These are phyloP conservation scores for Mycena maculata DNA, from an alignment of 768 basidiomycete species.

Conservation along the genomic window DNA sequence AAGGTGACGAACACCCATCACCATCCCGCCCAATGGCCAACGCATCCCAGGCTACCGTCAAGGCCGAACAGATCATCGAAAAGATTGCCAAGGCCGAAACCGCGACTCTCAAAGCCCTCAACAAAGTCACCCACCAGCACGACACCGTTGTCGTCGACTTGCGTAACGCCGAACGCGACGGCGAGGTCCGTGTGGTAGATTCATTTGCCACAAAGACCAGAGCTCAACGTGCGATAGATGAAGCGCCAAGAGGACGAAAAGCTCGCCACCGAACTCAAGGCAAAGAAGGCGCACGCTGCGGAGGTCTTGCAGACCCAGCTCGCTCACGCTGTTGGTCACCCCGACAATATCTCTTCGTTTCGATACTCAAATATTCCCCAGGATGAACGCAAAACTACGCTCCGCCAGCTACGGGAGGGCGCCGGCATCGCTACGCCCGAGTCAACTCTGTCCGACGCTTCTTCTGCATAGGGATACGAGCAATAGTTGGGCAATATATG, in stretches of 20 bases:
- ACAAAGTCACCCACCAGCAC: constrained; percentile 65
- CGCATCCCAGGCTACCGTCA: constrained; percentile 51
- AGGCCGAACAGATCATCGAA: constrained; percentile 52
- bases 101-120: constrained; percentile 59
- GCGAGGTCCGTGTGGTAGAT: constrained; percentile 49
- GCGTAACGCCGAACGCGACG: constrained; percentile 55
- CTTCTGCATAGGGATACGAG: not conserved
- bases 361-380: not conserved
- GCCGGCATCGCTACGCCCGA: constrained; percentile 30
- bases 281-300: constrained; percentile 35
- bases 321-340: constrained; percentile 13
- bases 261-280: constrained; percentile 33
- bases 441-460: constrained; percentile 21
- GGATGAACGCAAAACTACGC: constrained; percentile 26
- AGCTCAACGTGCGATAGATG: constrained; percentile 30
- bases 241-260: constrained; percentile 38
- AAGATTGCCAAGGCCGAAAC: constrained; percentile 65
- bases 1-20: constrained; percentile 51
- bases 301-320: constrained; percentile 27
- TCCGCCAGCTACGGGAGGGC: constrained; percentile 23
- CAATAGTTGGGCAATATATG: no score
- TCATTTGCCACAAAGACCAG: not conserved
- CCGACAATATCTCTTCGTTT: not conserved
- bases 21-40: constrained; percentile 8
- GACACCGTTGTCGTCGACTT: constrained; percentile 58